Evolutionary conservation across 2,329 filamentous ascomycete genomes (phyloP).

Genomic region (Epichloe scottii): DNA sequence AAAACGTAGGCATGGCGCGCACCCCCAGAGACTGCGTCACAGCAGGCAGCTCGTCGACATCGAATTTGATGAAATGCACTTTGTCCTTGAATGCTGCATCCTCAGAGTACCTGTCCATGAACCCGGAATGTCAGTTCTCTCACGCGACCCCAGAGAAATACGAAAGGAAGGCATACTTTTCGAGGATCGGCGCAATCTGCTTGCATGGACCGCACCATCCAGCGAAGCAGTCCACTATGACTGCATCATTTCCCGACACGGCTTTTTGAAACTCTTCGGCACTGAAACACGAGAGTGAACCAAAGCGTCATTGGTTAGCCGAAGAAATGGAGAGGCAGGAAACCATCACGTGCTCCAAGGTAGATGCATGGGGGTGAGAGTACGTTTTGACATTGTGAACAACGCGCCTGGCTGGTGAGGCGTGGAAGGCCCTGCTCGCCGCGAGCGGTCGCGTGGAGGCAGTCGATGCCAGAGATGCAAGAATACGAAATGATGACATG

Average conservation of each 20-base stretch:
- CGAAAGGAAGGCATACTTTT: conserved; percentile 10
- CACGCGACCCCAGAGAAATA: not conserved
- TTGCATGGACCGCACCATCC: conserved; percentile 94
- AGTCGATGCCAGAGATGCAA: not conserved
- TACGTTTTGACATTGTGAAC: conserved; percentile 32
- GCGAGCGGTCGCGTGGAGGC: conserved; percentile 2
- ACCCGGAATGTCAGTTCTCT: not conserved
- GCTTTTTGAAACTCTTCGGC: conserved; percentile 45
- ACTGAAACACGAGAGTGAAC: conserved; percentile 23
- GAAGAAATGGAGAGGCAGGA: no score
- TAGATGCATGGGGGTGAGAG: not conserved
- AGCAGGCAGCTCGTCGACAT: conserved; percentile 69
- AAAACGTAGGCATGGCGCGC: conserved; percentile 85
- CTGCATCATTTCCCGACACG: conserved; percentile 37
- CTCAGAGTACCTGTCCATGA: conserved; percentile 12
- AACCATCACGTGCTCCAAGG: no score
- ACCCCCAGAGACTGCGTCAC: conserved; percentile 66
- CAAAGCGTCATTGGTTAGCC: no score
- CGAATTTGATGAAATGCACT: conserved; percentile 72
- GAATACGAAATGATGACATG: not conserved
- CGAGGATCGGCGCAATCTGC: conserved; percentile 63
- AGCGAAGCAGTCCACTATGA: conserved; percentile 80
- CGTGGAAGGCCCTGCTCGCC: conserved; percentile 19
- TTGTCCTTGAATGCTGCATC: conserved; percentile 40
- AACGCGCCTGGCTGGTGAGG: conserved; percentile 27